A percentile compares a stretch with the other conserved stretches of the same genome.
Conservation (phyloP, 192 early-diverging fungal species). For the Neocallimastix lanati region DNA sequence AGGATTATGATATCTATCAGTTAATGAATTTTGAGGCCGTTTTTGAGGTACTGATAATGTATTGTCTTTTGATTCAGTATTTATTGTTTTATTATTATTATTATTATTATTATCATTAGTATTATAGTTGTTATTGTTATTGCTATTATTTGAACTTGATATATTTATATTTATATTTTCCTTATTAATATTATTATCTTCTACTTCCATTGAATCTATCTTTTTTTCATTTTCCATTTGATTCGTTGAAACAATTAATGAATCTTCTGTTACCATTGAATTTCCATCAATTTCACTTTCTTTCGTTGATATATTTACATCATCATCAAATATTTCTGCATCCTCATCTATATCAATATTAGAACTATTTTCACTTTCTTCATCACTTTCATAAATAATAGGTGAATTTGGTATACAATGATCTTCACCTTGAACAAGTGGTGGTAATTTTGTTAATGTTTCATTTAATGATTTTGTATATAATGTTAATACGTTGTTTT, state of each 20-base stretch:
- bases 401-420: neutral
- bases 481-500: neutral
- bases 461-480: neutral
- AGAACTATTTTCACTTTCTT: neutral
- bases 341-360: neutral
- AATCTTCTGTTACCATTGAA: neutral
- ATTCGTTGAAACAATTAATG: neutral
- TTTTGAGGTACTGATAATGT: neutral
- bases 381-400: neutral
- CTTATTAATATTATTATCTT: neutral
- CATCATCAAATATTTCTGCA: neutral
- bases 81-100: neutral
- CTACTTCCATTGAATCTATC: neutral
- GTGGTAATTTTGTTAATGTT: neutral
- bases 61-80: neutral
- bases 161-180: neutral
- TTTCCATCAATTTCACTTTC: neutral
- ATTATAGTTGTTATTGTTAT: neutral
- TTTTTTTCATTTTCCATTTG: neutral
- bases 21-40: neutral
- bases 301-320: neutral
- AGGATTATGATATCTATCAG: neutral
- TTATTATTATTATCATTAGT: neutral
- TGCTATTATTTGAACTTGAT: neutral
- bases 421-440: neutral